Base-by-base conservation (phyloP, 331 rosid species). In the Saraca asoca region DNA sequence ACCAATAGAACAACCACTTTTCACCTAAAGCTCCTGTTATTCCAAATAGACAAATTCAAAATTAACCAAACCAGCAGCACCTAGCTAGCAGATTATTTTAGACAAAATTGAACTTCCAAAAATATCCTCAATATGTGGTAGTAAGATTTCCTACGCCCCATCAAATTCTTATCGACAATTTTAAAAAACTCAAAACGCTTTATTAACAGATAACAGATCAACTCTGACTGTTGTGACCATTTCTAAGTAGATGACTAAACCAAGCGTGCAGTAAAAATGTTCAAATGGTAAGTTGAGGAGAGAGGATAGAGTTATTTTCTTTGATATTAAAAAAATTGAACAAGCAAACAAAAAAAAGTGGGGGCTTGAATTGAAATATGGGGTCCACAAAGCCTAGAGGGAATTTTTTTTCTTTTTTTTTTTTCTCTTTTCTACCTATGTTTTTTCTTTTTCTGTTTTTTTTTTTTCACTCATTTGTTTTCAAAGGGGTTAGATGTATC, bases 261-360 rank as follows among this genome's bases (percentile, higher is more conserved):
- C 31, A 39, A 77, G 37, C 62, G 5, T 24, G 66, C 50, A 58
- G 64, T 82, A 69, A 69, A 24, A 79, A 72, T 67, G 12, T 46
- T 49, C 13, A 58, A 58, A 66, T 61, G 88, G 74, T 83, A 83
- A 85, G 88, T 79, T 80, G 72, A 69, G 51, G 84, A 61, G 37
- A 70, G 80, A 51, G 71, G 85, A 77, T 74, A 77, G 80, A 77
- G 77, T 67, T 70, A 66, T 62, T 62, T 24, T 24, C 31, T 3
- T 24, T 24, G 2, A 24, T 24, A 24, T 24, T 24, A 24, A 24
- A 24, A 24, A 24, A 24, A 24, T 24, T 24, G 31, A 1, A 24
- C 31, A 24, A 24, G 3, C 31, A 24, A 24, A 24, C n/a, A 24
- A 24, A 24, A 1, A 24, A 24, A 24, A 3, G 1, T 1, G 31